Conservation (phyloP, 2,329 filamentous ascomycete genomes). For the Tolypocladium capitatum region DNA sequence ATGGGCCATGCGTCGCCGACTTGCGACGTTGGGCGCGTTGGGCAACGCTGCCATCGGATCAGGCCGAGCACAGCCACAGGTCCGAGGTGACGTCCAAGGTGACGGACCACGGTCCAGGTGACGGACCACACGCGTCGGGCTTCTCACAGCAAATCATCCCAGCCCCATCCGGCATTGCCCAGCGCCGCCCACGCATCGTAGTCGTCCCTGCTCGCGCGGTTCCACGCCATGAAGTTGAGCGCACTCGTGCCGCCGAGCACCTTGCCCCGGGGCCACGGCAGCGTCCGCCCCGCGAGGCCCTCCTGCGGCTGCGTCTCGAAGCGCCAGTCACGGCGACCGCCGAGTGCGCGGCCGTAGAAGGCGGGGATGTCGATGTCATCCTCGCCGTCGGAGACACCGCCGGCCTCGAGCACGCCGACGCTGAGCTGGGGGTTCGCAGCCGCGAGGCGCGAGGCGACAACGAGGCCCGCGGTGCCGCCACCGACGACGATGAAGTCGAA, state of each 20-base stretch:
- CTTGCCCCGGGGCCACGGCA: conserved; percentile 29
- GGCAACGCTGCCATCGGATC: too few relatives aligned
- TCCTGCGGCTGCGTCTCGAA: conserved; percentile 25
- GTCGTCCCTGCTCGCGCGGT: conserved; percentile 30
- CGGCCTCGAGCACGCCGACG: conserved; percentile 19
- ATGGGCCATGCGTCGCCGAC: too few relatives aligned
- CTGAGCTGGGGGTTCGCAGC: conserved; percentile 20
- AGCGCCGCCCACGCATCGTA: conserved; percentile 44
- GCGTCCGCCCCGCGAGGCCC: conserved; percentile 22
- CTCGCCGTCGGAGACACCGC: conserved; percentile 13
- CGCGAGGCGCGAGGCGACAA: conserved; percentile 32
- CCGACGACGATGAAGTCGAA: conserved; percentile 33
- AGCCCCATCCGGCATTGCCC: conserved; percentile 46
- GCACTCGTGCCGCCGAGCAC: conserved; percentile 50
- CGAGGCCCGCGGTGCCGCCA: conserved; percentile 41
- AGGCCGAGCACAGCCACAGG: not conserved
- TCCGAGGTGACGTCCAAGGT: too few relatives aligned
- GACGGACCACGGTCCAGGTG: too few relatives aligned
- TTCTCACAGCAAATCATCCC: conserved; percentile 26
- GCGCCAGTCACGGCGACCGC: conserved; percentile 26
- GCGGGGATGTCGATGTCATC: conserved; percentile 26
- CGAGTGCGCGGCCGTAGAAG: conserved; percentile 20
- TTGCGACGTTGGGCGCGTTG: too few relatives aligned
- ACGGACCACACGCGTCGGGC: not conserved
- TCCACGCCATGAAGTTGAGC: conserved; percentile 45